A percentile compares a stretch with the other conserved stretches of the same genome.
phyloP scores from a whole-genome alignment of 441 rosid genomes.

The Biscutella auriculata region DNA sequence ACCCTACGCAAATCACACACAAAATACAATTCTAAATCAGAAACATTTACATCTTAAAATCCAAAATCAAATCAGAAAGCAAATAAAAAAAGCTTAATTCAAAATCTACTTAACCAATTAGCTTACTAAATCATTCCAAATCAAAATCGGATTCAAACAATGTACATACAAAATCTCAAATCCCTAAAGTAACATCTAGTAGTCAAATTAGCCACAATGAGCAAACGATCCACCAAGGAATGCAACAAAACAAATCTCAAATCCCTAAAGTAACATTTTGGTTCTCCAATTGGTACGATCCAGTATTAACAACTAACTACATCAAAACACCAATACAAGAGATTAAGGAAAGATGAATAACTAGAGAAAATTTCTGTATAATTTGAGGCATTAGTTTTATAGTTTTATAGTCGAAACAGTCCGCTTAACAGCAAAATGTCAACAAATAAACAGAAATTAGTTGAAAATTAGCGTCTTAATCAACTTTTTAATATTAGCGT shows the following conservation, averaged over 20 bases:
- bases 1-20: conserved; percentile 30
- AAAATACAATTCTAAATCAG: not conserved
- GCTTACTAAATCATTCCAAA: not conserved
- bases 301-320: no score
- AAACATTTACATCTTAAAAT: not conserved
- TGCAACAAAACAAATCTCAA: not conserved
- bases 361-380: no score
- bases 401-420: no score
- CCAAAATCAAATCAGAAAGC: not conserved
- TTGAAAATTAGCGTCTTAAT: no score
- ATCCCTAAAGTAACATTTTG: no score
- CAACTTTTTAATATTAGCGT: no score
- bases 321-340: no score
- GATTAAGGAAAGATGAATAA: no score
- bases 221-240: not conserved
- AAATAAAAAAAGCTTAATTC: not conserved
- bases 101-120: not conserved
- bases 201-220: not conserved
- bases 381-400: no score
- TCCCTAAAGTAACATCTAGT: not conserved
- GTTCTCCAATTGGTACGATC: no score
- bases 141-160: not conserved
- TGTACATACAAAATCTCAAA: not conserved
- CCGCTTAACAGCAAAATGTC: no score
- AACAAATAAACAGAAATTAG: no score